These are phyloP conservation scores for Handroanthus guayacan DNA, from an alignment of 257 asterid genomes.

Conservation along the genomic window DNA sequence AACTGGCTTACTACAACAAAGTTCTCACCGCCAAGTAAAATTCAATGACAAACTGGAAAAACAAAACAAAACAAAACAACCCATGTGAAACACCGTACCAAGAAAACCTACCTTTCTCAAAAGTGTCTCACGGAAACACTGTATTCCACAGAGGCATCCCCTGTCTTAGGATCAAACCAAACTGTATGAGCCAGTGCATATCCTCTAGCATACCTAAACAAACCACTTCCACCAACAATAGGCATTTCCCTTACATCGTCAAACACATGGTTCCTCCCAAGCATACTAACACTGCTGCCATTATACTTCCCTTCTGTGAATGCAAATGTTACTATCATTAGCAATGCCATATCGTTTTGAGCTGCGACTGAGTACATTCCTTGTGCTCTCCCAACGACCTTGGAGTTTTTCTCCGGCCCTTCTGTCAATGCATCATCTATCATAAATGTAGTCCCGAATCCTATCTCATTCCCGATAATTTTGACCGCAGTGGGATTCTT, in stretches of 20 bases:
- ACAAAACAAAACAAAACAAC: not conserved
- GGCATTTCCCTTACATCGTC: constrained; percentile 58
- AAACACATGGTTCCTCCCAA: constrained; percentile 51
- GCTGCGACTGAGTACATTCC: constrained; percentile 48
- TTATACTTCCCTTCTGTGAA: constrained; percentile 43
- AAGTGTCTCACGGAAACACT: constrained; percentile 44
- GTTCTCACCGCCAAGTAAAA: not conserved
- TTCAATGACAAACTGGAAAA: not conserved
- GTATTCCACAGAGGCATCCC: constrained; percentile 56
- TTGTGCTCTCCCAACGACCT: constrained; percentile 51
- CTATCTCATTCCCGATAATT: constrained; percentile 3
- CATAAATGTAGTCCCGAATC: constrained; percentile 47
- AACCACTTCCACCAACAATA: constrained; percentile 54
- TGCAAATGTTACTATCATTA: constrained; percentile 44
- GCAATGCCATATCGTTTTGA: constrained; percentile 35
- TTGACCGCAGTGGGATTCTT: constrained; percentile 41
- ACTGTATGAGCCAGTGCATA: constrained; percentile 49
- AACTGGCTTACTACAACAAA: not conserved
- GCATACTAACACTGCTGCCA: constrained; percentile 50
- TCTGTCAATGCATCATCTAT: constrained; percentile 46
- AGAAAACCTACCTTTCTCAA: not conserved
- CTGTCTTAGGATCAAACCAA: constrained; percentile 39
- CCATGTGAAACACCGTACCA: not conserved
- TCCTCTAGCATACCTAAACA: constrained; percentile 51
- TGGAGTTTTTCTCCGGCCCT: constrained; percentile 32